Percentiles rank a stretch among this genome's conserved stretches.
Evolutionary conservation across 2,329 filamentous ascomycete genomes (phyloP).

Genomic region (Ceratocystis smalleyi): DNA sequence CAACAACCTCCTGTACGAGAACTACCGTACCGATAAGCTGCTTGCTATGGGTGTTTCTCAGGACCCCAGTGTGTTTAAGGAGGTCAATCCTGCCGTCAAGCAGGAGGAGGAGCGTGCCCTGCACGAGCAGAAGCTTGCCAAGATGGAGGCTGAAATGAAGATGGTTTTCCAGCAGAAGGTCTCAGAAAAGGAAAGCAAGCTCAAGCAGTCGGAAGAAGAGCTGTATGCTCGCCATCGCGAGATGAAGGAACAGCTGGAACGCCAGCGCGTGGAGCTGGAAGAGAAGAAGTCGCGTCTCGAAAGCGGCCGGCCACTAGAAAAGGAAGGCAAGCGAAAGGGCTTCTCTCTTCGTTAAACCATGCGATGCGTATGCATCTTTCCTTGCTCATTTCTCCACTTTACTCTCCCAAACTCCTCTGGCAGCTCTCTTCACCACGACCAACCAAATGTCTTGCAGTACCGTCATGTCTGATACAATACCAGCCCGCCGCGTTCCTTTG

Average conservation of each 20-base stretch:
- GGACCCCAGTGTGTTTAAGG: slow-evolving; percentile 98
- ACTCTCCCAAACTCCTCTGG: slow-evolving; percentile 12
- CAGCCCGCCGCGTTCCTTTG: slow-evolving; percentile 38
- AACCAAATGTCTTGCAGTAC: slow-evolving; percentile 36
- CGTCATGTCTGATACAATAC: slow-evolving; percentile 44
- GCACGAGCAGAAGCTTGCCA: slow-evolving; percentile 98
- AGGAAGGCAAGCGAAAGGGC: slow-evolving; percentile 97
- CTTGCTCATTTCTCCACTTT: slow-evolving; percentile 18
- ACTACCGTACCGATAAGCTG: slow-evolving; percentile 99
- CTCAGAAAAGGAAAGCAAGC: slow-evolving; percentile 96
- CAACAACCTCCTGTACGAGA: slow-evolving; percentile 97
- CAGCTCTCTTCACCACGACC: slow-evolving; percentile 31
- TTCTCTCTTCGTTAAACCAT: slow-evolving; percentile 81
- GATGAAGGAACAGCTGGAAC: slow-evolving; percentile 99
- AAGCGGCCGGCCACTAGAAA: slow-evolving; percentile 86
- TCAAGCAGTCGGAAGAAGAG: slow-evolving; percentile 98
- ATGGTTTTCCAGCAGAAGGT: slow-evolving; percentile 99
- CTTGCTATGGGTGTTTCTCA: slow-evolving; percentile 96
- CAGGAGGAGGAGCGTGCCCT: slow-evolving; percentile 96
- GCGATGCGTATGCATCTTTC: slow-evolving; percentile 15
- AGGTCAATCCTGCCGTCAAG: slow-evolving; percentile 99
- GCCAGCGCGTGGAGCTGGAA: slow-evolving; percentile 85
- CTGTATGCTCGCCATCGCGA: slow-evolving; percentile 93
- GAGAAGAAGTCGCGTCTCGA: slow-evolving; percentile 97
- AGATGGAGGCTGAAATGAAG: slow-evolving; percentile 99